These are phyloP conservation scores for Aspergillus sergii DNA, from an alignment of 2,329 filamentous ascomycete species.

Conservation along the genomic window DNA sequence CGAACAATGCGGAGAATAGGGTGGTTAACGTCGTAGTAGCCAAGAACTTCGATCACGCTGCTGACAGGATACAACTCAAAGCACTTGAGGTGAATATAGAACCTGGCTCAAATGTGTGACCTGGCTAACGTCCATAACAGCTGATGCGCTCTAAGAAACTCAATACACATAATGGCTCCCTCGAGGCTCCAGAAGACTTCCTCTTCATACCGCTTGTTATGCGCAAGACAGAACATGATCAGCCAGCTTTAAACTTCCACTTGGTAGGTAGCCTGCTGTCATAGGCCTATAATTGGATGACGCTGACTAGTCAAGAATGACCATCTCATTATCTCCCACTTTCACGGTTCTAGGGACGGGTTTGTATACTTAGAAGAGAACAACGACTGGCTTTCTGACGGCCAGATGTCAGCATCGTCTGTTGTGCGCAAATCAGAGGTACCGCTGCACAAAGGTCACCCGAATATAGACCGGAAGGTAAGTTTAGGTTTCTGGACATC, in stretches of 20 bases:
- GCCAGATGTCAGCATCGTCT: conserved; percentile 39
- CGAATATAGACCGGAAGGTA: conserved; percentile 30
- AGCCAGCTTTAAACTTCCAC: conserved; percentile 42
- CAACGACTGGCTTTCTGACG: conserved; percentile 41
- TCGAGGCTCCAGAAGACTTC: conserved; percentile 75
- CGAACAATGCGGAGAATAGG: conserved; percentile 49
- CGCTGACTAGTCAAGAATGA: conserved; percentile 60
- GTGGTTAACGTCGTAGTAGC: conserved; percentile 85
- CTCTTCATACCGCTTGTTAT: conserved; percentile 74
- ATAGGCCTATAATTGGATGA: not conserved
- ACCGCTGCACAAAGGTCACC: conserved; percentile 18
- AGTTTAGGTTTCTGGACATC: not conserved
- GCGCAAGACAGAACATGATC: conserved; percentile 34
- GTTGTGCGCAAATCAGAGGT: conserved; percentile 35
- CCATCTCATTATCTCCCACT: conserved; percentile 84
- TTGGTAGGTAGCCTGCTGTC: conserved; percentile 33
- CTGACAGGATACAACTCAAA: conserved; percentile 80
- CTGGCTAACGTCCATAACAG: conserved; percentile 49
- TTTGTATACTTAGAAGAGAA: conserved; percentile 74
- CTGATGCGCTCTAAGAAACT: conserved; percentile 79
- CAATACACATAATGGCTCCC: conserved; percentile 72
- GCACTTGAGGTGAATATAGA: conserved; percentile 56
- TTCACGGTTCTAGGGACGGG: conserved; percentile 72
- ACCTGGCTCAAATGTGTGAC: not conserved
- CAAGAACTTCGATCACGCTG: conserved; percentile 73